phyloP scores from a whole-genome alignment of 495 filamentous ascomycete species.

The Immersiella caudata region DNA sequence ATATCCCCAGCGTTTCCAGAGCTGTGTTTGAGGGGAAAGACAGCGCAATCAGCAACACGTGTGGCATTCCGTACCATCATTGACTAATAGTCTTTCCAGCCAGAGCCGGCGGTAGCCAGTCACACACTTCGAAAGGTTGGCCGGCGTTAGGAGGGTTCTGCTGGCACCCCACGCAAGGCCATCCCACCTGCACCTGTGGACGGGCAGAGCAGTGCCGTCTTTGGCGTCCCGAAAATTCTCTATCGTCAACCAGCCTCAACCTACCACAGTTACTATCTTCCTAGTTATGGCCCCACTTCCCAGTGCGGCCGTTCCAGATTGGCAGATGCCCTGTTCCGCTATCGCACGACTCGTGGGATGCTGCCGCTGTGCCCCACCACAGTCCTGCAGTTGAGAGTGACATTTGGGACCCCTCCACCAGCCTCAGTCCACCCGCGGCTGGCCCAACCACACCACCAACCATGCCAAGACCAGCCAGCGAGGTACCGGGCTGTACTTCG shows the following conservation, averaged over 20 bases:
- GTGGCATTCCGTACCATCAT: slow-evolving; percentile 4
- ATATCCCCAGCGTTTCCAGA: slow-evolving; percentile 7
- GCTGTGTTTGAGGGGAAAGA: neutral
- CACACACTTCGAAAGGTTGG: neutral
- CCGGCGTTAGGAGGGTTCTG: neutral
- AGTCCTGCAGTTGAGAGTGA: slow-evolving; percentile 12
- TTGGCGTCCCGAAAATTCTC: slow-evolving; percentile 1
- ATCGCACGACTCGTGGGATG: slow-evolving; percentile 17
- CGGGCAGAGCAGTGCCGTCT: neutral
- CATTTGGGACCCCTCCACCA: slow-evolving; percentile 12
- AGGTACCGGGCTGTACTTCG: slow-evolving; percentile 11
- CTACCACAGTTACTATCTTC: too few species aligned
- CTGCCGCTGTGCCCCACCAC: neutral
- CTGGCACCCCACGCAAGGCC: slow-evolving; percentile 14
- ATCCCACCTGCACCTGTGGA: neutral
- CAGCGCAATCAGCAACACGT: slow-evolving; percentile 13
- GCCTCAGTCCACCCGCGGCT: neutral
- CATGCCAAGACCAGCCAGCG: neutral
- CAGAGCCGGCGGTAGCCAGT: slow-evolving; percentile 3
- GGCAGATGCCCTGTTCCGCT: slow-evolving; percentile 3
- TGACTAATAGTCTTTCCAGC: slow-evolving; percentile 21
- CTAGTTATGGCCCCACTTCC: too few species aligned
- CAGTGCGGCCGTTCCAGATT: neutral
- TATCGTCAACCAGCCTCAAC: neutral
- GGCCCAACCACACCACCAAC: neutral